Evolutionary conservation across 225 moss, liverwort and hornwort genomes (phyloP).

Genomic region (Pseudisothecium myosuroides): DNA sequence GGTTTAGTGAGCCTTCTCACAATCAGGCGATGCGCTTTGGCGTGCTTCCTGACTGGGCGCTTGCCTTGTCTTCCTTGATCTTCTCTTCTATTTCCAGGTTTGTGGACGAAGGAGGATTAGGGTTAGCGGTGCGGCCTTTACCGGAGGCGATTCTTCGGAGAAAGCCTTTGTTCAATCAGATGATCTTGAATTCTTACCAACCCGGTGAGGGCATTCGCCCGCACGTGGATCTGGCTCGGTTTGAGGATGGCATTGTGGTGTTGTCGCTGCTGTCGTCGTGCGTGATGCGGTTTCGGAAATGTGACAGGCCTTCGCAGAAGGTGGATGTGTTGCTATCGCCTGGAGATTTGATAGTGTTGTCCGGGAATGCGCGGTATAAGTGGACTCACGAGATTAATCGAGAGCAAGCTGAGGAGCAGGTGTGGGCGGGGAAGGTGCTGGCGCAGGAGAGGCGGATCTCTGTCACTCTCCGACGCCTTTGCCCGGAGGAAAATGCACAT

Average conservation of each 20-base stretch:
- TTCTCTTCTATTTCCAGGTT: conserved; percentile 4
- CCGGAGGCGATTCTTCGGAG: conserved; percentile 21
- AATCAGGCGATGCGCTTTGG: conserved; percentile 93
- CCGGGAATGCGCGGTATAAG: conserved; percentile 51
- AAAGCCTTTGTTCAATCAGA: conserved; percentile 77
- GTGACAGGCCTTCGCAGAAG: conserved; percentile 7
- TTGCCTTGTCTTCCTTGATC: conserved; percentile 26
- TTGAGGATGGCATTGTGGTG: conserved; percentile 82
- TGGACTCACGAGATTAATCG: conserved; percentile 91
- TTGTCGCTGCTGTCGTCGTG: conserved; percentile 69
- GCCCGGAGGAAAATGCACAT: background rate
- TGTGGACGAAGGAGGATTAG: background rate
- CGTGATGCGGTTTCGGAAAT: conserved; percentile 65
- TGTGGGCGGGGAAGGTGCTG: conserved; percentile 54
- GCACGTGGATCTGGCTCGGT: conserved; percentile 73
- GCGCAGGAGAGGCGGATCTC: conserved; percentile 53
- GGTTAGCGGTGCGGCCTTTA: conserved; percentile 6
- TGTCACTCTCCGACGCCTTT: conserved; percentile 67
- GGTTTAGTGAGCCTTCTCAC: conserved; percentile 48
- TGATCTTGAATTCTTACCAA: conserved; percentile 81
- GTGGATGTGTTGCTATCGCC: conserved; percentile 58
- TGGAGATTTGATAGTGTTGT: conserved; percentile 60
- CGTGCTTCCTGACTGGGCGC: conserved; percentile 62
- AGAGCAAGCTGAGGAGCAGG: conserved; percentile 29
- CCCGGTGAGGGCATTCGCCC: conserved; percentile 78